These are phyloP conservation scores for Zopfia rhizophila DNA, from an alignment of 2,329 filamentous ascomycete species.

Conservation along the genomic window DNA sequence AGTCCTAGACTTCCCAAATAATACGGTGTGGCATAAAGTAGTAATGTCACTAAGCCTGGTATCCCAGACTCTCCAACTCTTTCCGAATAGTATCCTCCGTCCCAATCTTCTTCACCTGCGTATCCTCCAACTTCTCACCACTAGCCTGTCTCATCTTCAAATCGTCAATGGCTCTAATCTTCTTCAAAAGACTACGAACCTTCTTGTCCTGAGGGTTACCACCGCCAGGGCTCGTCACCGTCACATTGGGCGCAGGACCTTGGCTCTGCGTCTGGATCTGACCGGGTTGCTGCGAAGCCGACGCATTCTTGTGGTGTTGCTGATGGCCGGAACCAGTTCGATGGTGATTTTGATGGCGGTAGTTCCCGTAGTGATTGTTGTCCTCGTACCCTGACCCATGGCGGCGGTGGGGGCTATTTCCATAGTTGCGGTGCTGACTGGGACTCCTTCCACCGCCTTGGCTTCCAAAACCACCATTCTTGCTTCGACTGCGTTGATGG, in stretches of 20 bases:
- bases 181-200: slow-evolving; percentile 91
- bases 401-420: slow-evolving; percentile 41
- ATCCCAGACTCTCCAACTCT: slow-evolving; percentile 76
- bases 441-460: slow-evolving; percentile 39
- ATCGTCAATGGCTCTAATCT: slow-evolving; percentile 97
- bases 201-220: slow-evolving; percentile 90
- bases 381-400: slow-evolving; percentile 38
- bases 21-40: too few relatives aligned
- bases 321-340: slow-evolving; percentile 22
- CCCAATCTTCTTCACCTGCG: slow-evolving; percentile 97
- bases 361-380: slow-evolving; percentile 24
- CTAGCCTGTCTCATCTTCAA: slow-evolving; percentile 95
- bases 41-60: slow-evolving; percentile 28
- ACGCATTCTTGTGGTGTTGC: slow-evolving; percentile 27
- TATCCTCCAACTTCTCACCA: slow-evolving; percentile 97
- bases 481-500: slow-evolving; percentile 64
- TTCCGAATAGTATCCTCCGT: slow-evolving; percentile 86
- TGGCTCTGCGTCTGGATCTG: slow-evolving; percentile 47
- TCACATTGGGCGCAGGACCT: slow-evolving; percentile 56
- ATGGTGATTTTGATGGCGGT: slow-evolving; percentile 29
- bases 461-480: slow-evolving; percentile 38
- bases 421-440: slow-evolving; percentile 45
- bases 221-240: slow-evolving; percentile 65
- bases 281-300: slow-evolving; percentile 26
- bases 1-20: too few relatives aligned